Conservation (phyloP, 345 rosid species). For the Anacardium occidentale region DNA sequence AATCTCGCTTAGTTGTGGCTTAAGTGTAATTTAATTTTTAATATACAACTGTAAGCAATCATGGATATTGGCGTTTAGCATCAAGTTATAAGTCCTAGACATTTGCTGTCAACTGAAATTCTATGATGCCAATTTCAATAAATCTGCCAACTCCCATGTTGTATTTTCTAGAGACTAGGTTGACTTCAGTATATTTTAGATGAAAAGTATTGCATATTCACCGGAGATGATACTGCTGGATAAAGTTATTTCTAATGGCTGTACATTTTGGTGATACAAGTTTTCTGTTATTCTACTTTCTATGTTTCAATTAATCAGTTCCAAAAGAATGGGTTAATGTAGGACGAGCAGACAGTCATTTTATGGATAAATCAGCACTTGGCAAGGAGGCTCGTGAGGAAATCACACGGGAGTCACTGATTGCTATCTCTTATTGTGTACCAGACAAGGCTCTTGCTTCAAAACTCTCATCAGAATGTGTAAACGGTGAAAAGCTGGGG, state of each 20-base stretch:
- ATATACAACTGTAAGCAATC: no score
- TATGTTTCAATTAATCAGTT: background rate
- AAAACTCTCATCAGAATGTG: background rate
- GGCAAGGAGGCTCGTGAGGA: conserved; percentile 22
- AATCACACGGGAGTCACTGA: conserved; percentile 32
- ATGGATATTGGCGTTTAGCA: no score
- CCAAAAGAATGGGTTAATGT: background rate
- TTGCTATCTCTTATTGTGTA: conserved; percentile 23
- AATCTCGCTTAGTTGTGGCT: no score
- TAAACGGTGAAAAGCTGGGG: background rate
- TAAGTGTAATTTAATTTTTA: no score
- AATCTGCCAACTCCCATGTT: no score
- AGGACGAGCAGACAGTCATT: conserved; percentile 15
- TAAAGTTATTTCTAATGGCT: background rate
- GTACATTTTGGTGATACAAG: background rate
- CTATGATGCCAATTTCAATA: no score
- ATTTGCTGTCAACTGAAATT: no score
- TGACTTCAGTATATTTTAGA: no score
- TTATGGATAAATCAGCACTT: conserved; percentile 30
- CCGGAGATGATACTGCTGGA: background rate
- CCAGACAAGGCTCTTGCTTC: conserved; percentile 22
- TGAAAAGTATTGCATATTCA: background rate
- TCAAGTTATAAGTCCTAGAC: no score
- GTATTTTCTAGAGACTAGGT: background rate
- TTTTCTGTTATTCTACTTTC: background rate